Conservation (phyloP, 192 early-diverging fungal species). For the Backusella tarrabulga region DNA sequence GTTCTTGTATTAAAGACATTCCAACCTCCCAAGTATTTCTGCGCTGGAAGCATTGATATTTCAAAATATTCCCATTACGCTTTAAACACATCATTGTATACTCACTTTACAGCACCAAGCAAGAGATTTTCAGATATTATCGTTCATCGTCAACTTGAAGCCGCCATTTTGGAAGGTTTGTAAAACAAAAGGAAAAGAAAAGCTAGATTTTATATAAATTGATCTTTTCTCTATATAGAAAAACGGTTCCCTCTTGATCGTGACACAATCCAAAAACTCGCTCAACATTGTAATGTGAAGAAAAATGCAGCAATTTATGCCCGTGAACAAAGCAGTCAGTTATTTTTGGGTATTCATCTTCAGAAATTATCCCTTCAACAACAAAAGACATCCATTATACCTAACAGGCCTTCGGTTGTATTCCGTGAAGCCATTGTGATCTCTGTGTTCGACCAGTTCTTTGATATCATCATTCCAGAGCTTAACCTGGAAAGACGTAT, state of each 20-base stretch:
- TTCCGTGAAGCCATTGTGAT: slow-evolving; percentile 66
- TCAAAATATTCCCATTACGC: slow-evolving; percentile 88
- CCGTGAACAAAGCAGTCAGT: slow-evolving; percentile 60
- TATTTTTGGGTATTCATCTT: slow-evolving; percentile 70
- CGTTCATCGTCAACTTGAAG: slow-evolving; percentile 88
- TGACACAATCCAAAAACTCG: slow-evolving; percentile 56
- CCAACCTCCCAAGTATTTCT: slow-evolving; percentile 97
- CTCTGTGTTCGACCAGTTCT: slow-evolving; percentile 55
- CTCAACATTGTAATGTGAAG: slow-evolving; percentile 75
- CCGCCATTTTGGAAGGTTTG: slow-evolving; percentile 38
- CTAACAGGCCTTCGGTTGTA: slow-evolving; percentile 36
- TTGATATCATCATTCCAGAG: slow-evolving; percentile 71
- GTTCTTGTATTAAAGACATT: slow-evolving; percentile 84
- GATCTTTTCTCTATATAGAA: slow-evolving; percentile 18
- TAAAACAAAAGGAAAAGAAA: neutral
- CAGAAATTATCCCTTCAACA: slow-evolving; percentile 57
- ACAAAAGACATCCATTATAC: slow-evolving; percentile 41
- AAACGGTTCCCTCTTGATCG: slow-evolving; percentile 48
- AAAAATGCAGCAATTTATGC: slow-evolving; percentile 73
- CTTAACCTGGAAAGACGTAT: slow-evolving; percentile 75
- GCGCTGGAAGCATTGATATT: slow-evolving; percentile 78
- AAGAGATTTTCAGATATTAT: slow-evolving; percentile 96
- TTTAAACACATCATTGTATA: slow-evolving; percentile 87
- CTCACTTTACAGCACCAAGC: slow-evolving; percentile 97
- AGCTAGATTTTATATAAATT: neutral